Evolutionary conservation across 495 filamentous ascomycete species (phyloP).

Genomic region (Penicillium argentinense): DNA sequence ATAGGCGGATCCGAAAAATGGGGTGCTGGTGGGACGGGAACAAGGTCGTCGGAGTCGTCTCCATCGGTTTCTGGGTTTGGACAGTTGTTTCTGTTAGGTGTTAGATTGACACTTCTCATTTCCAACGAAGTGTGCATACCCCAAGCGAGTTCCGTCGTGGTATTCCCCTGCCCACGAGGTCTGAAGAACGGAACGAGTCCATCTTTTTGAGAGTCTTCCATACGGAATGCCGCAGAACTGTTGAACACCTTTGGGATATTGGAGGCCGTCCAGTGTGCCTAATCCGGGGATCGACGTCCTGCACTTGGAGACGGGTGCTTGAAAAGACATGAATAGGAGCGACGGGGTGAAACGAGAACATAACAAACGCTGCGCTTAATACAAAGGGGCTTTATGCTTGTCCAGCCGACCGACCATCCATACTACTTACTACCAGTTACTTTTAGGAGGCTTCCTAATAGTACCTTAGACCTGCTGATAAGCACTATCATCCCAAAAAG

Average conservation of each 20-base stretch:
- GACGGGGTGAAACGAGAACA: neutral
- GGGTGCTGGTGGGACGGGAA: slow-evolving; percentile 24
- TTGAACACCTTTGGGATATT: slow-evolving; percentile 27
- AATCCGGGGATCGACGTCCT: slow-evolving; percentile 16
- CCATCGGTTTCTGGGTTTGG: slow-evolving; percentile 26
- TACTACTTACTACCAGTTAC: no score
- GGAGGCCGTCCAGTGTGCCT: slow-evolving; percentile 23
- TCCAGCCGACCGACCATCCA: no score
- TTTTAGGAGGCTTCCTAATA: no score
- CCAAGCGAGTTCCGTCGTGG: slow-evolving; percentile 30
- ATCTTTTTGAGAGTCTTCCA: slow-evolving; percentile 25
- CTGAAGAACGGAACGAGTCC: slow-evolving; percentile 28
- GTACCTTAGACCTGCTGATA: no score
- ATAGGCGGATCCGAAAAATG: slow-evolving; percentile 15
- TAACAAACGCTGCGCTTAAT: neutral
- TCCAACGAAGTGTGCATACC: slow-evolving; percentile 9
- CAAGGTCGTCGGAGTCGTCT: slow-evolving; percentile 25
- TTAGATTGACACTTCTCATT: no score
- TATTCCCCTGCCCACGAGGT: slow-evolving; percentile 18
- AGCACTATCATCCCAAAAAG: slow-evolving; percentile 10
- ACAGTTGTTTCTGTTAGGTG: slow-evolving; percentile 19
- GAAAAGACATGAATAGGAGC: slow-evolving; percentile 24
- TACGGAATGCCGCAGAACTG: slow-evolving; percentile 36
- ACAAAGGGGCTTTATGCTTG: no score
- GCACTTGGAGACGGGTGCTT: slow-evolving; percentile 23